Percentiles rank a stretch among this genome's conserved stretches.
These are phyloP conservation scores for Zalerion maritima DNA, from an alignment of 495 filamentous ascomycete genomes.

Conservation along the genomic window DNA sequence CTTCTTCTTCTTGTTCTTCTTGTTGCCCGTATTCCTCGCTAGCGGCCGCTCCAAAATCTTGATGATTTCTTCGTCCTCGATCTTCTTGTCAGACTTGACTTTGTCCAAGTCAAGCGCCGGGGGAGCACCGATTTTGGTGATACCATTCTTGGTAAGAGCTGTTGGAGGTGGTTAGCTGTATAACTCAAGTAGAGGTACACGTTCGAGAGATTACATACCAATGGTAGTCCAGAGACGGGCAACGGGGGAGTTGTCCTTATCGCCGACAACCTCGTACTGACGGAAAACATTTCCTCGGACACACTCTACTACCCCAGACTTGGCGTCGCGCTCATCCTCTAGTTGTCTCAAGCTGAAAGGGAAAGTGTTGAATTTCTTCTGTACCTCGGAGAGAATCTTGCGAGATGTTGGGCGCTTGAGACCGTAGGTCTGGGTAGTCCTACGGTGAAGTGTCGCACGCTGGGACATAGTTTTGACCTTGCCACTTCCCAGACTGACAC, in stretches of 20 bases:
- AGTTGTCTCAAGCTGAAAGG: constrained; percentile 96
- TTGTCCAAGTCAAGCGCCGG: constrained; percentile 57
- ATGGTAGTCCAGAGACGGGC: constrained; percentile 78
- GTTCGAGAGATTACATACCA: constrained; percentile 43
- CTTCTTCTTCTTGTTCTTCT: constrained; percentile 90
- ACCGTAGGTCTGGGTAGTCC: constrained; percentile 76
- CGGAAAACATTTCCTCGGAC: constrained; percentile 79
- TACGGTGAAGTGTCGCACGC: constrained; percentile 79
- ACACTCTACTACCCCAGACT: constrained; percentile 91
- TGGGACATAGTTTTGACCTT: constrained; percentile 86
- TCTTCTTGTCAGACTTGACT: constrained; percentile 91
- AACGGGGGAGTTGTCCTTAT: constrained; percentile 73
- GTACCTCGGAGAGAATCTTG: constrained; percentile 77
- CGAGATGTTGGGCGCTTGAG: constrained; percentile 87
- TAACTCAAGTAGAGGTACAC: constrained; percentile 5
- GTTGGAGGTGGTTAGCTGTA: constrained; percentile 8
- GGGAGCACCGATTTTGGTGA: constrained; percentile 69
- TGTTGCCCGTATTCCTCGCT: constrained; percentile 56
- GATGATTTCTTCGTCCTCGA: constrained; percentile 85
- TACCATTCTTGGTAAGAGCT: constrained; percentile 97
- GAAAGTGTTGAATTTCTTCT: constrained; percentile 94
- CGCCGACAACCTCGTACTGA: constrained; percentile 89
- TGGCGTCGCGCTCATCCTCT: constrained; percentile 89
- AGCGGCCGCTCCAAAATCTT: constrained; percentile 83
- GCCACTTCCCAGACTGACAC: constrained; percentile 75